Base-by-base conservation (phyloP, 108 stramenopile species). In the Chaetoceros muelleri region DNA sequence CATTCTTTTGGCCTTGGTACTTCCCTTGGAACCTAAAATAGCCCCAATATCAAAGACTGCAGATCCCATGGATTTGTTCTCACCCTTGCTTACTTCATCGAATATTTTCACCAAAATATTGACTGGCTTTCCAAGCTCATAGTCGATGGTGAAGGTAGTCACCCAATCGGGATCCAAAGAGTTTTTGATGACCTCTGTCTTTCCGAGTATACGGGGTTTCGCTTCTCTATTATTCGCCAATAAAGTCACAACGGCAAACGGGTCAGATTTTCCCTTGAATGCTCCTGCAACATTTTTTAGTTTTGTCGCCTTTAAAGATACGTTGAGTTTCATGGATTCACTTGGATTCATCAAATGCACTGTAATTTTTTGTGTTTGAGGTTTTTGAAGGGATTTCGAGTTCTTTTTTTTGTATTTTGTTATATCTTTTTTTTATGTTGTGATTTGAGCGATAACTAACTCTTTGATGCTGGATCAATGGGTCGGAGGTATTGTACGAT, bases 241-340 rank as follows among this genome's bases (percentile, higher is more conserved):
- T 18, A 70, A 18, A 1, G 83, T 85, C 10, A 80, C 77, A 22
- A 81, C 75, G 20, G 70, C 78, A 66, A 75, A 85, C 1, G 83
- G 83, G 62, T 83, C 85, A n/a, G 80, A 80, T 21, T 72, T 87
- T 45, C 82, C 76, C 56, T 60, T 67, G 46, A 54, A 61, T 2
- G 61, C 52, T 10, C 86, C 86, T 21, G 86, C 82, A 19, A 84
- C 82, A 67, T 87, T 87, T 62, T 78, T 75, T 30, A 87, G 70
- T 2, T 71, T 59, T 10, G 55, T 51, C 8, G 86, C 86, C 27
- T 73, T 48, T 17, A 87, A 52, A 0, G 86, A 80, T 13, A 79
- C 20, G 62, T 73, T 72, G 28, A 78, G 22, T 51, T 69, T 69
- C 61, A 78, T 72, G 24, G 52, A n/a, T n/a, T n/a, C n/a, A n/a